Evolutionary conservation across 805 yeast genomes (phyloP), one percentile per base, ranked within the genome.

Genomic region (Kodamaea hsintzibuensis): DNA sequence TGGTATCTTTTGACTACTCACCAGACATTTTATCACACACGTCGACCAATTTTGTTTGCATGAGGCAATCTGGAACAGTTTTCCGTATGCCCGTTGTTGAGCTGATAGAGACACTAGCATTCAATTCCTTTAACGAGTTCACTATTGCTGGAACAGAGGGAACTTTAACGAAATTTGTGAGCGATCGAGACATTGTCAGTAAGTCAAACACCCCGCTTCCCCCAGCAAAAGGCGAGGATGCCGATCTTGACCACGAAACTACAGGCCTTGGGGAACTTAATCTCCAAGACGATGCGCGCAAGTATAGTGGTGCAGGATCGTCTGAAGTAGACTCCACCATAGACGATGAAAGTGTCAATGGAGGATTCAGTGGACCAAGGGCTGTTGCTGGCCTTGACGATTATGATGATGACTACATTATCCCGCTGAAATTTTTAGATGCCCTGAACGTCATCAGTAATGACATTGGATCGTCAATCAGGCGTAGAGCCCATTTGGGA

Each of bases 41-140:
- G 18, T 80, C 83, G 1, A 80, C 88, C 7, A 84, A 86, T 60
- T 77, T 89, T 54, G 83, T 92, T 27, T 91, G 98, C 68, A 87
- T 92, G 88, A 77, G 97, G 58, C 96, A 90, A 62, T 88, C 96
- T 0, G 98, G 98, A 2, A 86, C 89, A 51, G 85, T 91, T 0
- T 91, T 88, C 68, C 77, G 87, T 54, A 89, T 89, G 92, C 81
- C 86, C 0, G 88, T 86, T 0, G 70, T 76, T 0, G 93, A 89
- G 64, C 81, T 88, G 49, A 84, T 84, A 33, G 83, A 83, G 38
- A 76, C 84, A 7, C 65, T 88, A 7, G 76, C 74, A 13, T 88
- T 91, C 68, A 88, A 84, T 60, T 83, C 93, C 0, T 80, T 76
- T 60, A 88, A 88, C 62, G 90, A 86, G 52, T 68, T 88, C 37